Evolutionary conservation across 2,329 filamentous ascomycete species (phyloP), one percentile per base, ranked within the genome.

Genomic region (Cladophialophora immunda): DNA sequence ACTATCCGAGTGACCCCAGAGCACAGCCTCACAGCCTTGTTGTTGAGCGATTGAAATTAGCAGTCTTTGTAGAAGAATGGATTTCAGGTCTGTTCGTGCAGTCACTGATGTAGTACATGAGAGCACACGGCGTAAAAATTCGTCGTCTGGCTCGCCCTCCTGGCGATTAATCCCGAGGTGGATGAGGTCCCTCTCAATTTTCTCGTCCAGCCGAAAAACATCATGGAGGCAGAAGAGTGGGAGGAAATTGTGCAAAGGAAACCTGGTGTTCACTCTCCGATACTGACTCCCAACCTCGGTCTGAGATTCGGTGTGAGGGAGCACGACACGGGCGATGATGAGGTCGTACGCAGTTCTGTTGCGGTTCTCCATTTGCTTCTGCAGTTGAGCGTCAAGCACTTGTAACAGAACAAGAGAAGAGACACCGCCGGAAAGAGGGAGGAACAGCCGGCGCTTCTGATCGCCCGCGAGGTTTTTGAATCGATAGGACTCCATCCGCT

Each of bases 1-100:
- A 4, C 93, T 97, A 22, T 95, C 97, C 71, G 89, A 96, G 79
- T 94, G 90, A 25, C 92, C 94, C 78, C 95, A 90, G 1, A 98
- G 80, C 50, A 98, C 85, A 13, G 88, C 89, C 70, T 90, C 86
- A 76, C 89, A 95, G 13, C 76, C 80, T 30, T 84, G 80, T 17
- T 81, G 77, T 68, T 86, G 84, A 9, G 92, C 91, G 53, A 87
- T 81, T 53, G 87, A 81, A 58, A 93, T 82, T 34, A 97, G 85
- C 4, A 97, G 81, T 71, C 92, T 88, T 6, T 88, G 90, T 36
- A 90, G 84, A 29, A 98, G 82, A 29, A 93, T 86, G 15, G 87
- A 84, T 30, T 89, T 79, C 4, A 97, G 81, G 76, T 99, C 95
- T 19, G 88, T 83, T 70, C 87, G 87, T 1, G 93, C 92, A 2